Base-by-base conservation (phyloP, 306 rosid species). In the Pterocarpus santalinus region DNA sequence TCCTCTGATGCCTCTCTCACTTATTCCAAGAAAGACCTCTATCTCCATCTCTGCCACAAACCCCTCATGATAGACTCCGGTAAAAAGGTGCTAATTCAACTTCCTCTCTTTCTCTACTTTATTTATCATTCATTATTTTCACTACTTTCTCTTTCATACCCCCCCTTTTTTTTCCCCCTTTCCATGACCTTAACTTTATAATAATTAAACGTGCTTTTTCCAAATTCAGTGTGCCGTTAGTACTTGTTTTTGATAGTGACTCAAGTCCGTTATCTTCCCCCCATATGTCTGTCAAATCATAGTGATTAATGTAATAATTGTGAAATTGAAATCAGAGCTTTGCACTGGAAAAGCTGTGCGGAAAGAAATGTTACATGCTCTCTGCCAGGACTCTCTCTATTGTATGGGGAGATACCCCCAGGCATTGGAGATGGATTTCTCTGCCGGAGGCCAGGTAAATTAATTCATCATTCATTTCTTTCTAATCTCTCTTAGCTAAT, bases 281-380 rank as follows among this genome's bases (percentile, higher is more conserved):
- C 5, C 4, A 38, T 38, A 38, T 33, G 13, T 46, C 8, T 28
- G 13, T 60, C 65, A 60, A 60, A 30, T 60, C 65, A 2, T 56
- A 22, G 28, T 22, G 11, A 56, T 58, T 58, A 30, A 32, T 30
- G 2, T 32, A 2, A 61, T 32, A 30, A 30, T 32, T 43, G 49
- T 43, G 49, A 43, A 47, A 47, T 47, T 9, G 56, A 51, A 51
- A 30, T 4, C 85, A 91, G 98, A 91, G 93, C 87, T 87, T 91
- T 72, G 84, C 65, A n/a, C 65, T 93, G 69, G 97, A 93, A 5
- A 91, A 83, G 67, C 8, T 11, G 66, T 80, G 60, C 12, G 98
- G 97, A 65, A 88, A 88, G 61, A 93, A 75, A 85, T 89, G 97
- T 64, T 93, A 72, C 86, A 90, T 93, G 98, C 78, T 93, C 4